Base-by-base conservation (phyloP, 2,329 filamentous ascomycete genomes). In the Monascus ruber region DNA sequence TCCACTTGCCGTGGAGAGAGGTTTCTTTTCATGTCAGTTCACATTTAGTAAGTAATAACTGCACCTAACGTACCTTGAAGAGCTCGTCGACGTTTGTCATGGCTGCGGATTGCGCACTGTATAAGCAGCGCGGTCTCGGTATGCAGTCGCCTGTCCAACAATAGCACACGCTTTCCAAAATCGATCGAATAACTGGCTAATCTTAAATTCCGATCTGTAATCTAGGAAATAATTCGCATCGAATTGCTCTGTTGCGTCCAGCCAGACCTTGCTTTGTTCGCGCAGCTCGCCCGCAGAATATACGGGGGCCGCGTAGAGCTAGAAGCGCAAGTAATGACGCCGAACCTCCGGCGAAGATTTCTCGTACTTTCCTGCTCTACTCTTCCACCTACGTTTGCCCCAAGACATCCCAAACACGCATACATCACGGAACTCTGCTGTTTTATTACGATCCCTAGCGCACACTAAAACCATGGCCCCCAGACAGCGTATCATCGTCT, bases 1-100 rank as follows among this genome's bases (percentile, higher is more conserved):
- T 38, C 56, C 58, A 25, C 56, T 62, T 11, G 58, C 58, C 11
- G 69, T 60, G 17, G 68, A 56, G 29, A 60, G 62, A 0, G 73
- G 69, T 58, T 72, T 71, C 63, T 76, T 44, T 25, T 10, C 25
- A 35, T 26, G 42, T 54, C 38, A 63, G 48, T 24, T 26, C n/a
- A 1, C 9, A 8, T 29, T 7, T 9, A n/a, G 25, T 8, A 28
- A 29, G 33, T 24, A 25, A 34, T 24, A 24, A 8, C 25, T 26
- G 25, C 8, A 26, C 29, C 35, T 9, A 11, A 41, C 42, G 42
- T 48, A 68, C 66, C 53, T 68, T 78, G 64, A 80, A 79, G 10
- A 80, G 69, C 34, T 79, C 74, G 54, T 79, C 74, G 47, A 79
- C 71, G 54, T 70, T 76, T 24, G 73, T 70, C 75, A 78, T 79